Conservation (phyloP, 306 rosid genomes). For the Prinsepia uniflora region DNA sequence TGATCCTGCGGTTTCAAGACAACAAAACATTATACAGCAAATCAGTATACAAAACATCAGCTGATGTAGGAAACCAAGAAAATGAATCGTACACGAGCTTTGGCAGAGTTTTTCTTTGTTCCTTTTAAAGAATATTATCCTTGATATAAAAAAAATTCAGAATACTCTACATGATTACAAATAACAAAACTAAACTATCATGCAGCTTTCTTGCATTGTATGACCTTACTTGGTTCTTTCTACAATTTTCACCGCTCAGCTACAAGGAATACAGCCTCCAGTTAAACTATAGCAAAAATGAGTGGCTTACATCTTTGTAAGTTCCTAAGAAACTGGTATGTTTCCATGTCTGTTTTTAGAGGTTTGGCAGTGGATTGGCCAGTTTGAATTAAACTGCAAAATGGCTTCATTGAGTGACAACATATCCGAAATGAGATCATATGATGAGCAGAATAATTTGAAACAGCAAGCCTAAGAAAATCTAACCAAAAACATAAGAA, state of each 20-base stretch:
- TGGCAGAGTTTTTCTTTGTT: neutral
- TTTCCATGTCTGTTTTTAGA: constrained; percentile 1
- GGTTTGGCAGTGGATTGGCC: neutral
- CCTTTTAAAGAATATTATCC: neutral
- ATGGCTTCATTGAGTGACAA: neutral
- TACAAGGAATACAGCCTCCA: neutral
- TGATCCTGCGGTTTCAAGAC: constrained; percentile 45
- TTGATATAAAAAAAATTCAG: neutral
- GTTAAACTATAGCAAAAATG: neutral
- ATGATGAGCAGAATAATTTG: neutral
- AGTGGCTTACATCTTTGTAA: neutral
- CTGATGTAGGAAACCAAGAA: neutral
- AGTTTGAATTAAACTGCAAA: constrained; percentile 3
- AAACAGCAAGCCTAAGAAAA: neutral
- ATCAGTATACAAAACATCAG: neutral
- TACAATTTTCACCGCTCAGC: constrained; percentile 14
- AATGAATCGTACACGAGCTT: constrained; percentile 1
- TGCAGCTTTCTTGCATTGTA: constrained; percentile 19
- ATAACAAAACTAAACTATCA: neutral
- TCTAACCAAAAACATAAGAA: neutral
- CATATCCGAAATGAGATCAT: neutral
- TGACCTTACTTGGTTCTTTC: neutral
- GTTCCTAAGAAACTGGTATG: neutral
- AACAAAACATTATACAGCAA: constrained; percentile 10
- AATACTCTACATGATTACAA: constrained; percentile 11